A percentile compares a stretch with the other conserved stretches of the same genome.
Conservation (phyloP, 2,329 filamentous ascomycete species). For the Karstenula rhodostoma region DNA sequence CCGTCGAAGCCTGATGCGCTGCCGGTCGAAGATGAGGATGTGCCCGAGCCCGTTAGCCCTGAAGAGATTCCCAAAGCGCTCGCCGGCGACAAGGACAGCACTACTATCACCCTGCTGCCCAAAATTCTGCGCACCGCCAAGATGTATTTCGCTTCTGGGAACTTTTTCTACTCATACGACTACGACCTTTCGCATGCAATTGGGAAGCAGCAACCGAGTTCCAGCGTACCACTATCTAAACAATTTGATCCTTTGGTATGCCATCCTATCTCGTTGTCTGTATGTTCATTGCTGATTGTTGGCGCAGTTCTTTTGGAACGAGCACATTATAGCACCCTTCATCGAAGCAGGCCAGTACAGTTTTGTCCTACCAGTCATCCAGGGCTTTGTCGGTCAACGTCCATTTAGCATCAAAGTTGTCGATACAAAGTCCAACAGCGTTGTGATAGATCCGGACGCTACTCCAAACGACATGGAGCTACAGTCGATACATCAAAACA, state of each 20-base stretch:
- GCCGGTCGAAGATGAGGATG: conserved; percentile 30
- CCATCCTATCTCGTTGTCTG: conserved; percentile 4
- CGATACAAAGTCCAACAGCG: conserved; percentile 47
- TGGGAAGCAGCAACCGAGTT: conserved; percentile 50
- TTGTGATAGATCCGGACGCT: conserved; percentile 44
- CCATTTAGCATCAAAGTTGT: conserved; percentile 74
- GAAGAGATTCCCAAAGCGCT: conserved; percentile 47
- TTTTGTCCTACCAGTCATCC: conserved; percentile 82
- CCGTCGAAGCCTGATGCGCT: conserved; percentile 31
- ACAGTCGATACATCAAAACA: conserved; percentile 43
- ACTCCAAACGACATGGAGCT: conserved; percentile 47
- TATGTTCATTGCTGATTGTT: conserved; percentile 10
- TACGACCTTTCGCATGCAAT: conserved; percentile 82
- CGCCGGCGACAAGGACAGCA: conserved; percentile 41
- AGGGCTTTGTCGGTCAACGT: conserved; percentile 91
- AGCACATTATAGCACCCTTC: conserved; percentile 75
- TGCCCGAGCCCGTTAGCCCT: conserved; percentile 35
- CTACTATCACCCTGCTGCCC: conserved; percentile 67
- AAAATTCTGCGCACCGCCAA: conserved; percentile 85
- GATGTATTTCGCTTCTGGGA: conserved; percentile 81
- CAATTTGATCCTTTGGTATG: conserved; percentile 73
- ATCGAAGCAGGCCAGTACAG: conserved; percentile 74
- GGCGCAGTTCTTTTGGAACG: conserved; percentile 86
- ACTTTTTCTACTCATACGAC: conserved; percentile 96
- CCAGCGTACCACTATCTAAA: conserved; percentile 70